Conservation (phyloP, 164 flowering plant species). For the Vitis vinifera region ASM3070453v1 NC_081813.1:4048501-4049000, state of each 20-base stretch:
- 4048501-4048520: neutral
- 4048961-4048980: neutral
- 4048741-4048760: constrained; percentile 57
- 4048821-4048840: constrained; percentile 26
- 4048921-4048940: constrained; percentile 93
- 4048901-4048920: constrained; percentile 70
- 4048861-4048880: constrained; percentile 76
- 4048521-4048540: neutral
- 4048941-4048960: constrained; percentile 18
- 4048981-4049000: neutral
- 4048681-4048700: constrained; percentile 72
- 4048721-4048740: constrained; percentile 67
- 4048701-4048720: constrained; percentile 92
- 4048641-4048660: constrained; percentile 51
- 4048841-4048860: constrained; percentile 88
- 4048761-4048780: constrained; percentile 24
- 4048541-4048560: neutral
- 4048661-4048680: constrained; percentile 70
- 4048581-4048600: neutral
- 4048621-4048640: constrained; percentile 51
- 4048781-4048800: constrained; percentile 20
- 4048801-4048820: constrained; percentile 19
- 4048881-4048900: constrained; percentile 92
- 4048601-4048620: neutral
- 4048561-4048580: neutral